Evolutionary conservation across 1,284 basidiomycete genomes (phyloP).

Genomic region (Polyporus tsugae): DNA sequence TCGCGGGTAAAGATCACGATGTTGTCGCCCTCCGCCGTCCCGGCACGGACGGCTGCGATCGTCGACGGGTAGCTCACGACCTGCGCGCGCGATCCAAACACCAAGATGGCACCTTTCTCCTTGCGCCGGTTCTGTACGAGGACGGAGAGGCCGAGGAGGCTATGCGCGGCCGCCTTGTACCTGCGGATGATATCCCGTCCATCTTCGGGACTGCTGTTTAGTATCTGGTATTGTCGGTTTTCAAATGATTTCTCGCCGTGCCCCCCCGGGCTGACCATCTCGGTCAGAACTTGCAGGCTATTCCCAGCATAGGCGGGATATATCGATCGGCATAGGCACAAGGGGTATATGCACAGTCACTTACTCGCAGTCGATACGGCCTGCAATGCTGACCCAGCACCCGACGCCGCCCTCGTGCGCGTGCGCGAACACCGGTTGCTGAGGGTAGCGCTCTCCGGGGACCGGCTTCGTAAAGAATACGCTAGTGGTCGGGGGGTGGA

Average conservation of each 20-base stretch:
- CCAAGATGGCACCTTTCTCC: conserved; percentile 17
- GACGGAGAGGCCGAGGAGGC: conserved; percentile 19
- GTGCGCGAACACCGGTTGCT: conserved; percentile 24
- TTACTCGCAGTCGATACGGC: conserved; percentile 26
- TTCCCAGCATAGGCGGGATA: background rate
- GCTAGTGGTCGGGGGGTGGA: conserved; percentile 21
- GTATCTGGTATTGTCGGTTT: conserved; percentile 13
- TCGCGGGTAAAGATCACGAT: conserved; percentile 14
- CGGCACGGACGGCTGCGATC: conserved; percentile 4
- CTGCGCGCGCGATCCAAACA: conserved; percentile 23
- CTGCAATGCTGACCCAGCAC: conserved; percentile 26
- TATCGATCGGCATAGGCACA: background rate
- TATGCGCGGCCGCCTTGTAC: conserved; percentile 20
- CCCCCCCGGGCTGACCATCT: background rate
- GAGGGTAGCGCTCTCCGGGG: conserved; percentile 12
- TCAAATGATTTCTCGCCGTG: background rate
- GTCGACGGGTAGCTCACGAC: conserved; percentile 18
- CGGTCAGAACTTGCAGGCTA: conserved; percentile 16
- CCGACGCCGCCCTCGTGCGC: conserved; percentile 23
- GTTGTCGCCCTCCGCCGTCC: conserved; percentile 17
- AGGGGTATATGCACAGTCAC: background rate
- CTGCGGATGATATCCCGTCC: conserved; percentile 17
- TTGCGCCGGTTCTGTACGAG: conserved; percentile 29
- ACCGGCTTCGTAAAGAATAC: conserved; percentile 20
- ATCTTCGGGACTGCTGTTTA: background rate